Evolutionary conservation across 352 stramenopile genomes (phyloP).

Genomic region (Phytophthora gonapodyides): DNA sequence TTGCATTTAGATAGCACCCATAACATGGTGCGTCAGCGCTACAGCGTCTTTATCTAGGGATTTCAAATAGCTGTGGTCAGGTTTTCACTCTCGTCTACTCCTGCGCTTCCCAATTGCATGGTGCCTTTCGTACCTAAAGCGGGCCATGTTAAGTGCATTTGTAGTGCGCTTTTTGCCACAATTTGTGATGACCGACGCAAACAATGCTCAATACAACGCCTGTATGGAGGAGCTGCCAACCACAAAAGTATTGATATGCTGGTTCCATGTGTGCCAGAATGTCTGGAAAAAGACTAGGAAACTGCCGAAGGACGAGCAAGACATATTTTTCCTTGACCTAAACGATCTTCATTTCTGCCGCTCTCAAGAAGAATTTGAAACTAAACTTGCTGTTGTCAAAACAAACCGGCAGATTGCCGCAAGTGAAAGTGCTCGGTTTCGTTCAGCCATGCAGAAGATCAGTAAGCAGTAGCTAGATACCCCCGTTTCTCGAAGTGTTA

Average conservation of each 20-base stretch:
- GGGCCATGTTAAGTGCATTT: not conserved
- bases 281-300: conserved; percentile 5
- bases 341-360: conserved; percentile 11
- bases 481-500: conserved; percentile 5
- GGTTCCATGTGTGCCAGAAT: conserved; percentile 18
- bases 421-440: not conserved
- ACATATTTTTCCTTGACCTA: conserved; percentile 2
- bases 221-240: not conserved
- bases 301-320: not conserved
- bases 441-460: not conserved
- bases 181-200: conserved; percentile 9
- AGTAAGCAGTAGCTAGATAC: conserved; percentile 10
- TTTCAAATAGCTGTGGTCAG: conserved; percentile 3
- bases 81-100: conserved; percentile 11
- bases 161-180: not conserved
- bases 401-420: not conserved
- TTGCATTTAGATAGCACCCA: conserved; percentile 15
- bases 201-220: conserved; percentile 11
- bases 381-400: not conserved
- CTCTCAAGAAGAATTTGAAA: conserved; percentile 3
- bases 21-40: conserved; percentile 7
- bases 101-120: conserved; percentile 13
- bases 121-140: conserved; percentile 14
- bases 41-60: conserved; percentile 7
- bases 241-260: conserved; percentile 10